Evolutionary conservation across 306 rosid genomes (phyloP).

Genomic region (Citrullus amarus): DNA sequence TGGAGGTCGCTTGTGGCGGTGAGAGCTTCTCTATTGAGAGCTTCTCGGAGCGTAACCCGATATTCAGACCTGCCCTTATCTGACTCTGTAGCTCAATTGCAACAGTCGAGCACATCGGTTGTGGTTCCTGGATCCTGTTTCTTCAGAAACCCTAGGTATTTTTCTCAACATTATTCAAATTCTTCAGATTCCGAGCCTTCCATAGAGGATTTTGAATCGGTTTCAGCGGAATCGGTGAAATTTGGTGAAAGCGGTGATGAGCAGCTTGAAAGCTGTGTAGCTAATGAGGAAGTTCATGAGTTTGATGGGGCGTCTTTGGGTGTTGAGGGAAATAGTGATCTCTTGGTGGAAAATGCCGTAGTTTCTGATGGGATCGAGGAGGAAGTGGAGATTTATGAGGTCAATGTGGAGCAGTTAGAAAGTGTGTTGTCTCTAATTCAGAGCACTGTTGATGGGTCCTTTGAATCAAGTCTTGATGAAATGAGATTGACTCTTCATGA

Average conservation of each 20-base stretch:
- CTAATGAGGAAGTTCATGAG: not conserved
- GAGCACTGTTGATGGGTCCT: slow-evolving; percentile 30
- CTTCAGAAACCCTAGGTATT: not conserved
- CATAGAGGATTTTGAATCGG: not conserved
- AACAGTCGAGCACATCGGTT: not conserved
- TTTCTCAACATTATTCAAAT: not conserved
- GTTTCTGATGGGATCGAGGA: slow-evolving; percentile 3
- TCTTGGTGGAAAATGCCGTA: not conserved
- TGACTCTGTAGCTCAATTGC: not conserved
- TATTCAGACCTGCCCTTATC: not conserved
- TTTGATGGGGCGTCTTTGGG: slow-evolving; percentile 3
- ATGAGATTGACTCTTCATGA: slow-evolving; percentile 32
- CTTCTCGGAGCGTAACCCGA: not conserved
- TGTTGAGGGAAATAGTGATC: slow-evolving; percentile 6
- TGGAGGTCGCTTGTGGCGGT: slow-evolving; percentile 4
- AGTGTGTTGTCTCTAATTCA: slow-evolving; percentile 32
- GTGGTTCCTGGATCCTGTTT: not conserved
- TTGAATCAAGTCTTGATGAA: slow-evolving; percentile 37
- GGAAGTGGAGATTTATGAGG: slow-evolving; percentile 22
- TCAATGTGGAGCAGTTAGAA: slow-evolving; percentile 43
- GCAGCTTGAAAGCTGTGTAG: not conserved
- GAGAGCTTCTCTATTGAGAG: slow-evolving; percentile 1
- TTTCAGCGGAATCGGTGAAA: not conserved
- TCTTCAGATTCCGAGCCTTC: not conserved
- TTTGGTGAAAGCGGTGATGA: not conserved